Percentiles rank a stretch among this genome's conserved stretches.
Evolutionary conservation across 2,329 filamentous ascomycete species (phyloP).

Genomic region (Penicillium psychrosexuale): DNA sequence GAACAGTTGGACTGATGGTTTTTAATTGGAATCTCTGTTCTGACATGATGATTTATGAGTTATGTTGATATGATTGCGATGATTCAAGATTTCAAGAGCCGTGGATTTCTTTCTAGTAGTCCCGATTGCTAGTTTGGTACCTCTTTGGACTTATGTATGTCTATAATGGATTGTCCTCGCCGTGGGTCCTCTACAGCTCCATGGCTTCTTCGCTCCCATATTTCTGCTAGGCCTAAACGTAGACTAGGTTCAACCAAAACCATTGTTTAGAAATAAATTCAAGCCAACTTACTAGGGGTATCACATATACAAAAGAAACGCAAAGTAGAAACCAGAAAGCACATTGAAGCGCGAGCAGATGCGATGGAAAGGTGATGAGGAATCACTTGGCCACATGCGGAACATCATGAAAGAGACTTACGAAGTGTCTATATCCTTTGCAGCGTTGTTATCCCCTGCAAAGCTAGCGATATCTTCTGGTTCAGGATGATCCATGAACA

Average conservation of each 20-base stretch:
- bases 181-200: no score
- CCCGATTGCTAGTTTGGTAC: background rate
- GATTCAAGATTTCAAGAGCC: constrained; percentile 19
- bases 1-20: background rate
- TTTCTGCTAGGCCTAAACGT: no score
- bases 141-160: no score
- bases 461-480: background rate
- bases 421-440: background rate
- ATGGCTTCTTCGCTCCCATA: no score
- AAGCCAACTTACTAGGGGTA: background rate
- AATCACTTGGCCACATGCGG: background rate
- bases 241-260: background rate
- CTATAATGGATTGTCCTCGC: no score
- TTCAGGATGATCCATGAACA: background rate
- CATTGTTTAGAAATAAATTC: background rate
- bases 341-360: background rate
- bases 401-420: background rate
- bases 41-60: constrained; percentile 19
- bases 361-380: background rate
- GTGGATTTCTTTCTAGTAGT: background rate
- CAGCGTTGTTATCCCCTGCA: background rate
- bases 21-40: constrained; percentile 1
- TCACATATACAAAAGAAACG: background rate
- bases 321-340: background rate
- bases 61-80: constrained; percentile 24